These are phyloP conservation scores for Penicillium paxilli DNA, from an alignment of 495 filamentous ascomycete species.

Conservation along the genomic window DNA sequence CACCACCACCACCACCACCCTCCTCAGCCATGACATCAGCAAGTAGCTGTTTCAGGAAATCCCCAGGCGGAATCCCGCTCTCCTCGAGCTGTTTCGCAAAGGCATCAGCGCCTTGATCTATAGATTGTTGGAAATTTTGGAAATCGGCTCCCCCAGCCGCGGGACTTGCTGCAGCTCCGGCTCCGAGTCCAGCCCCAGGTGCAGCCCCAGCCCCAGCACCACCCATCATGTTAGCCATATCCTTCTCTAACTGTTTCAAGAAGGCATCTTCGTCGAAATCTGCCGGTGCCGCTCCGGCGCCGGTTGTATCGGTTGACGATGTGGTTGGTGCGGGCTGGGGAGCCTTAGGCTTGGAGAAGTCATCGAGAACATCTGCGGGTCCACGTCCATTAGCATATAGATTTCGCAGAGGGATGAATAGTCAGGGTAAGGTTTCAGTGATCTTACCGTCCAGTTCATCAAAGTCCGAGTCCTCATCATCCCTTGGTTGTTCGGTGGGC, in stretches of 20 bases:
- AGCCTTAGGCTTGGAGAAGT: conserved; percentile 63
- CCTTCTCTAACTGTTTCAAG: conserved; percentile 76
- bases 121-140: conserved; percentile 25
- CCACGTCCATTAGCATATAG: neutral
- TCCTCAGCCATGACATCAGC: conserved; percentile 82
- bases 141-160: conserved; percentile 13
- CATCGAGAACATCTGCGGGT: conserved; percentile 78
- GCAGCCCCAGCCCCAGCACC: conserved; percentile 22
- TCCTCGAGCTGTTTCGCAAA: conserved; percentile 82
- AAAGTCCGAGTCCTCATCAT: conserved; percentile 61
- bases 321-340: conserved; percentile 35
- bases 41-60: conserved; percentile 79
- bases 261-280: conserved; percentile 62
- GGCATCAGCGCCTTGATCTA: conserved; percentile 40
- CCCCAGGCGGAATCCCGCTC: conserved; percentile 67
- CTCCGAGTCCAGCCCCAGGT: neutral
- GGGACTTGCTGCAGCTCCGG: neutral
- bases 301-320: conserved; percentile 14
- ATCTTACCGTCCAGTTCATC: conserved; percentile 84
- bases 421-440: too few relatives aligned
- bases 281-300: conserved; percentile 14
- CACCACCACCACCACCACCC: conserved; percentile 53
- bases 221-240: conserved; percentile 80
- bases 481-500: conserved; percentile 6
- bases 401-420: too few relatives aligned